A percentile compares a stretch with the other conserved stretches of the same genome.
Evolutionary conservation across 176 grass and related monocot genomes (phyloP).

Genomic region (Coix lacrymajobi): DNA sequence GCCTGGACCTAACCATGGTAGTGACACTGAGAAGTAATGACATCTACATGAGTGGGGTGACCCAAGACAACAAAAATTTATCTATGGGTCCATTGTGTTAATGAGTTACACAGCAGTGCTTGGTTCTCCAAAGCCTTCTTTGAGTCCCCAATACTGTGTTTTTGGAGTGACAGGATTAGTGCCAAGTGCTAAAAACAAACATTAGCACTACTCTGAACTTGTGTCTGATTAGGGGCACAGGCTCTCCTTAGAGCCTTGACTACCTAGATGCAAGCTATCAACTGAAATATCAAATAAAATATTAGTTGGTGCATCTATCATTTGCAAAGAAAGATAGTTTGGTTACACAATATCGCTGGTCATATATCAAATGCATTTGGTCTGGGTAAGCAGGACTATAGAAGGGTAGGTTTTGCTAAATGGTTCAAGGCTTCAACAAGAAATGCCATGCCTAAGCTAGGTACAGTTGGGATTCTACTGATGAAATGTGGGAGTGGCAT

Average conservation of each 20-base stretch:
- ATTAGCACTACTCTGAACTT: slow-evolving; percentile 81
- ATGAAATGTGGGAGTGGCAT: slow-evolving; percentile 31
- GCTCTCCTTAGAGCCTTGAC: slow-evolving; percentile 86
- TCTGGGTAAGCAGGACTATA: slow-evolving; percentile 35
- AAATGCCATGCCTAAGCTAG: slow-evolving; percentile 43
- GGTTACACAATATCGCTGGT: slow-evolving; percentile 39
- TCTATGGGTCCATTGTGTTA: slow-evolving; percentile 47
- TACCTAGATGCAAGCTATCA: slow-evolving; percentile 66
- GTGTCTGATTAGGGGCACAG: slow-evolving; percentile 53
- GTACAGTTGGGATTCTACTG: slow-evolving; percentile 46
- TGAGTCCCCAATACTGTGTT: slow-evolving; percentile 54
- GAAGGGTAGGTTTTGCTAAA: slow-evolving; percentile 36
- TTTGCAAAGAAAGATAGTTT: slow-evolving; percentile 38
- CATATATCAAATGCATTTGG: slow-evolving; percentile 42
- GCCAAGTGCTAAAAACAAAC: slow-evolving; percentile 93
- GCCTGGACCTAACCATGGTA: slow-evolving; percentile 87
- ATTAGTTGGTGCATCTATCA: slow-evolving; percentile 51
- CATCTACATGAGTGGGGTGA: slow-evolving; percentile 56
- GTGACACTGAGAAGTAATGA: slow-evolving; percentile 48
- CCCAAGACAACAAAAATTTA: slow-evolving; percentile 93
- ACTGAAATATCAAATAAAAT: slow-evolving; percentile 43
- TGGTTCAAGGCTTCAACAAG: slow-evolving; percentile 42
- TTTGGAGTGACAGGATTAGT: slow-evolving; percentile 53
- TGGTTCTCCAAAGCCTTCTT: slow-evolving; percentile 80
- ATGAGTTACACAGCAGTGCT: slow-evolving; percentile 36